Evolutionary conservation across 139 green algal species (phyloP).

Genomic region (Closterium sp.): DNA sequence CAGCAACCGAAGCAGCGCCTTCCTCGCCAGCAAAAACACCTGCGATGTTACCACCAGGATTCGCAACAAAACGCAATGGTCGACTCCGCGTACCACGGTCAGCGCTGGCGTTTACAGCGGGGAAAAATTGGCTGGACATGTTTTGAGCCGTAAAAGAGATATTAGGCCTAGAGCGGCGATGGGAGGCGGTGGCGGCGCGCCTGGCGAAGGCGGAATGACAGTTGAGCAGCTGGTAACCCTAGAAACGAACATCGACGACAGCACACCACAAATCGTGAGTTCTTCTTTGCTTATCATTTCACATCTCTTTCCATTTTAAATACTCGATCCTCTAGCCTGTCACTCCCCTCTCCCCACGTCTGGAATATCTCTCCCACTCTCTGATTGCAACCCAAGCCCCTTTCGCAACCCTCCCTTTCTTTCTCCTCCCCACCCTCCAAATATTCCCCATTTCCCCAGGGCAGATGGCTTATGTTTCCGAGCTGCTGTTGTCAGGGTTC

Average conservation of each 20-base stretch:
- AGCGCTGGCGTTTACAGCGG: background rate
- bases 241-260: slow-evolving; percentile 47
- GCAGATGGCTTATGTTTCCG: slow-evolving; percentile 27
- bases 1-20: background rate
- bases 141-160: background rate
- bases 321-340: no score
- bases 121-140: no score
- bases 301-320: background rate
- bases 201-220: background rate
- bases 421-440: no score
- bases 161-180: background rate
- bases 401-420: background rate
- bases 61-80: background rate
- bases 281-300: background rate
- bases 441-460: background rate
- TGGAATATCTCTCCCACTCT: no score
- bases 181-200: background rate
- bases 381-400: no score
- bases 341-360: background rate
- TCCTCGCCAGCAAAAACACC: background rate
- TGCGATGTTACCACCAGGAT: background rate
- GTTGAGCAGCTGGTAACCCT: slow-evolving; percentile 39
- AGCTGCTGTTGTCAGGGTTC: slow-evolving; percentile 20
- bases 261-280: slow-evolving; percentile 21
- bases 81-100: background rate